A percentile compares a stretch with the other conserved stretches of the same genome.
Evolutionary conservation across 2,329 filamentous ascomycete species (phyloP).

Genomic region (Sclerotinia trifoliorum): DNA sequence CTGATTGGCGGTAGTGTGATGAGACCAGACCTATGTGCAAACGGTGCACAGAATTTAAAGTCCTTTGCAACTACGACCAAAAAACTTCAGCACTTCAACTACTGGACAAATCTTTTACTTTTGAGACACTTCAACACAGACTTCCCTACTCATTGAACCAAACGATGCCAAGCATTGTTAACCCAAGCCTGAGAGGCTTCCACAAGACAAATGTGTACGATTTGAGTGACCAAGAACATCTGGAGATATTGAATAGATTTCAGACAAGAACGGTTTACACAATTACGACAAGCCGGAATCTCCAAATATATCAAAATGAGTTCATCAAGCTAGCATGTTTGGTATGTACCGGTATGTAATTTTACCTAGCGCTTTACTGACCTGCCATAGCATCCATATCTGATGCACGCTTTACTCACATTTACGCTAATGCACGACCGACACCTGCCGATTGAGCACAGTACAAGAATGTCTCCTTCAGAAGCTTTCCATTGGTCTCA

Average conservation of each 20-base stretch:
- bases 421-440: constrained; percentile 55
- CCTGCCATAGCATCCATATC: constrained; percentile 31
- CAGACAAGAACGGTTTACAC: constrained; percentile 45
- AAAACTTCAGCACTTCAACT: constrained; percentile 40
- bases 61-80: constrained; percentile 49
- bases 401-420: constrained; percentile 55
- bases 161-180: neutral
- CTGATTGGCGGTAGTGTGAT: constrained; percentile 47
- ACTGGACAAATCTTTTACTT: constrained; percentile 31
- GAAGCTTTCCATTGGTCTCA: constrained; percentile 50
- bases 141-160: neutral
- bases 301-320: constrained; percentile 41
- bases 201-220: neutral
- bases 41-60: constrained; percentile 49
- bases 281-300: constrained; percentile 41
- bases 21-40: constrained; percentile 50
- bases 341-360: constrained; percentile 38
- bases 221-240: constrained; percentile 27
- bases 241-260: constrained; percentile 46
- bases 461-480: constrained; percentile 35
- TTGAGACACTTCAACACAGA: constrained; percentile 8
- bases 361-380: neutral
- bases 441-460: constrained; percentile 37
- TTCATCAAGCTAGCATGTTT: constrained; percentile 43
- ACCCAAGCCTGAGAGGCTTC: constrained; percentile 7